Evolutionary conservation across 2,329 filamentous ascomycete genomes (phyloP).

Genomic region (Aphanocladium album): DNA sequence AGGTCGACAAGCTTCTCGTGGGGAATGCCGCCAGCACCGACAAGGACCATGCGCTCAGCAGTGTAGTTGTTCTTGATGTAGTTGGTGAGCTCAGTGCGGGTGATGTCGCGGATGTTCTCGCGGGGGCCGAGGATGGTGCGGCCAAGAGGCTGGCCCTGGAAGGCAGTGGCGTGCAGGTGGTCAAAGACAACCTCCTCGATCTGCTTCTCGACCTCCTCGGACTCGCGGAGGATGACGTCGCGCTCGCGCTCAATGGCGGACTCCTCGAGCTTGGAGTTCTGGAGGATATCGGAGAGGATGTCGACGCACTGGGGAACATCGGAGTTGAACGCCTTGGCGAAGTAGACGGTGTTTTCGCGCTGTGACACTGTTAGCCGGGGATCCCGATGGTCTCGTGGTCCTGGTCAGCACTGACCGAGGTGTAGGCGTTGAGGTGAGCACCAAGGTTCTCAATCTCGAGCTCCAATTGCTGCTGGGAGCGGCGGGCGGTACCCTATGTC

Average conservation of each 20-base stretch:
- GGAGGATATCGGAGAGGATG: conserved; percentile 97
- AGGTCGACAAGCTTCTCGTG: conserved; percentile 93
- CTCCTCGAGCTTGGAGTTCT: conserved; percentile 97
- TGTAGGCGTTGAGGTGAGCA: conserved; percentile 98
- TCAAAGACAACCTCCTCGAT: conserved; percentile 99
- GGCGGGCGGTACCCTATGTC: conserved; percentile 77
- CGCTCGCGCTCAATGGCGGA: conserved; percentile 93
- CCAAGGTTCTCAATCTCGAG: conserved; percentile 99
- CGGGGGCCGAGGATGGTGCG: conserved; percentile 96
- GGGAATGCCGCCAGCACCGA: conserved; percentile 88
- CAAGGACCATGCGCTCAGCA: conserved; percentile 97
- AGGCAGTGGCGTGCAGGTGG: conserved; percentile 96
- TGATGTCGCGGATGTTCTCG: conserved; percentile 97
- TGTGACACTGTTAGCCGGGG: conserved; percentile 33
- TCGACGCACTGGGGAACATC: conserved; percentile 95
- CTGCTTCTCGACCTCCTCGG: conserved; percentile 99
- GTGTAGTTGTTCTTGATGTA: conserved; percentile 99
- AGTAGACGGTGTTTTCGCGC: conserved; percentile 99
- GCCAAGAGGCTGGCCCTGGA: conserved; percentile 91
- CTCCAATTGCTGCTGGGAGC: conserved; percentile 95
- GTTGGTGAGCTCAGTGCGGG: conserved; percentile 80
- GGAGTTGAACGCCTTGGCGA: conserved; percentile 97
- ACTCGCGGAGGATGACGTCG: conserved; percentile 96
- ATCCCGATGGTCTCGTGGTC: conserved; percentile 18
- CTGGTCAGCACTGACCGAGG: conserved; percentile 66